phyloP scores from a whole-genome alignment of 805 yeast species.

The Vanderwaltozyma polyspora region DNA sequence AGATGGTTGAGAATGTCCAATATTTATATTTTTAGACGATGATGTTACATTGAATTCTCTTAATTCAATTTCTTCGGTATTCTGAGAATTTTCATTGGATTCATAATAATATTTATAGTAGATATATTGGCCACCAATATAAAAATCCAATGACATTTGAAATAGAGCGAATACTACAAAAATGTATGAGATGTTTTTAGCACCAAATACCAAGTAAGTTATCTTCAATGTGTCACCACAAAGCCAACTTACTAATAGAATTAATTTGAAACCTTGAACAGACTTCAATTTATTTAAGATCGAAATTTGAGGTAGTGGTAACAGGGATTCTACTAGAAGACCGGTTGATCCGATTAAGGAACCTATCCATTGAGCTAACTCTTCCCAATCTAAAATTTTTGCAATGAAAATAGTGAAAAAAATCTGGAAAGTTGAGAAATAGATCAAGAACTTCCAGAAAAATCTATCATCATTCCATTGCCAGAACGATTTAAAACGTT shows the following conservation, averaged over 20 bases:
- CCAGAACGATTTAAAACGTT: conserved; percentile 66
- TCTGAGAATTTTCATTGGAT: background rate
- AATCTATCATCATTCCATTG: conserved; percentile 58
- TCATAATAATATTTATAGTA: conserved; percentile 40
- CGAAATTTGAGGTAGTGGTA: conserved; percentile 73
- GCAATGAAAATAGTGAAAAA: conserved; percentile 23
- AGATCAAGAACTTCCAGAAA: conserved; percentile 53
- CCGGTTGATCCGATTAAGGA: conserved; percentile 49
- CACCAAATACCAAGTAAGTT: conserved; percentile 63
- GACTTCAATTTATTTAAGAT: conserved; percentile 53
- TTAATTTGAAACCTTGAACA: conserved; percentile 67
- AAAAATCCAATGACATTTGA: conserved; percentile 65
- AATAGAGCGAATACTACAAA: conserved; percentile 64
- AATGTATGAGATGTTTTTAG: conserved; percentile 51
- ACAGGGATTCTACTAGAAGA: conserved; percentile 56
- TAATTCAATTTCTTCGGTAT: conserved; percentile 8
- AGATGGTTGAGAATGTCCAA: background rate
- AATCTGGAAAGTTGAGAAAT: conserved; percentile 34
- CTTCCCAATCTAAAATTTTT: conserved; percentile 29
- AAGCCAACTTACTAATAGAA: conserved; percentile 72
- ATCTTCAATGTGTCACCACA: conserved; percentile 80
- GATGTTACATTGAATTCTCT: conserved; percentile 5
- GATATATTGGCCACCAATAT: conserved; percentile 62
- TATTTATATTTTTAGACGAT: background rate
- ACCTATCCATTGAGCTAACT: conserved; percentile 44